A percentile compares a stretch with the other conserved stretches of the same genome.
Evolutionary conservation across 1,284 basidiomycete genomes (phyloP).

Genomic region (Cutaneotrichosporon arboriforme): DNA sequence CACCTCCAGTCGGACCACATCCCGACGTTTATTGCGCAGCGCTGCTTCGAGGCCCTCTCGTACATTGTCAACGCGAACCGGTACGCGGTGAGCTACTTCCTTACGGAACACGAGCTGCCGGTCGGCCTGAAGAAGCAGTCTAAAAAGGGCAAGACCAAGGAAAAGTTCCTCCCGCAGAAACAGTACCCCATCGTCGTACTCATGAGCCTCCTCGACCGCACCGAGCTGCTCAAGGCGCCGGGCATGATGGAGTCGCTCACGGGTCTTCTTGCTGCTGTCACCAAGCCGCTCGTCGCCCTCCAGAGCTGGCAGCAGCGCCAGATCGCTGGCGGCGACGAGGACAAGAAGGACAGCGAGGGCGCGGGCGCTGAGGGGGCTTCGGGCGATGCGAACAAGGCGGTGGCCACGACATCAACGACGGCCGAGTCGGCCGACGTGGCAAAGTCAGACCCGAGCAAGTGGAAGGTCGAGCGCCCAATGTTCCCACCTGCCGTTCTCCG

Average conservation of each 20-base stretch:
- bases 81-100: conserved; percentile 79
- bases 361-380: conserved; percentile 1
- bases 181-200: conserved; percentile 87
- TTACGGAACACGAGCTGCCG: conserved; percentile 85
- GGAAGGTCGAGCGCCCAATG: conserved; percentile 56
- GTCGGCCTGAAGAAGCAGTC: conserved; percentile 62
- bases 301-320: conserved; percentile 6
- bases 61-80: conserved; percentile 81
- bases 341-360: conserved; percentile 3
- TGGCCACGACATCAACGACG: conserved; percentile 12
- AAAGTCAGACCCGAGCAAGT: conserved; percentile 2
- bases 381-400: neutral
- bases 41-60: conserved; percentile 80
- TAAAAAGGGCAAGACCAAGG: conserved; percentile 90
- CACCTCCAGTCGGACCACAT: conserved; percentile 73
- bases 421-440: conserved; percentile 3
- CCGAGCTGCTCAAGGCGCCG: conserved; percentile 74
- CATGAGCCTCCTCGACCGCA: conserved; percentile 76
- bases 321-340: neutral
- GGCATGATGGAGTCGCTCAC: conserved; percentile 89
- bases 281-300: conserved; percentile 61
- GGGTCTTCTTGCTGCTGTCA: conserved; percentile 74
- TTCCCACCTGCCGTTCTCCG: conserved; percentile 75
- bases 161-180: conserved; percentile 69
- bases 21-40: conserved; percentile 84